Evolutionary conservation across 192 early-diverging fungal species (phyloP), one percentile per base, ranked within the genome.

Genomic region (Spizellomyces sp.): DNA sequence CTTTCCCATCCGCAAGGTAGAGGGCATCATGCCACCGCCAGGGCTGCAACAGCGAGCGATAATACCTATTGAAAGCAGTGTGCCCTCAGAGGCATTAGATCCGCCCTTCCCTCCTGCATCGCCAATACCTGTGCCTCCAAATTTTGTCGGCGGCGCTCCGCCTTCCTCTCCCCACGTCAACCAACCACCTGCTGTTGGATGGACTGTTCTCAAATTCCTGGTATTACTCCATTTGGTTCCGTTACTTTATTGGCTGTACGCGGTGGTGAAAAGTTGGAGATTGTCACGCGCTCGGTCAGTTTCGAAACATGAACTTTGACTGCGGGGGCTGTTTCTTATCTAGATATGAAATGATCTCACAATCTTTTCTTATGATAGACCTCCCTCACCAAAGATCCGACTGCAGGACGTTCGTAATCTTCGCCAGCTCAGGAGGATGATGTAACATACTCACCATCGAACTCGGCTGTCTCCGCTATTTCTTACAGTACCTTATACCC

Each of bases 391-490:
- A 54, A 54, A 54, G 50, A 54, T 54, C 0, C 50, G 14, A 4
- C 50, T 54, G 50, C 12, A 54, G 17, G 50, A 54, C 17, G 50
- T 54, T 54, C 50, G 50, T n/a, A 54, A 54, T 12, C 50, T 54
- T 12, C 50, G 50, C 50, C 50, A 54, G 4, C 4, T 54, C 0
- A 54, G 50, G 4, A 12, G 50, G 17, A 54, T 54, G 50, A n/a
- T 54, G 50, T 54, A 54, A 54, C 12, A n/a, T n/a, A 54, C 50
- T 36, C 27, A 36, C 27, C 27, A 36, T 36, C 27, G 27, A 36
- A 36, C 27, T 36, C 27, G 27, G 27, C 27, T 36, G 27, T 36
- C 27, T 36, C 1, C 27, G 27, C 27, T 2, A 36, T 36, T 36
- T 36, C 27, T 36, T 36, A 36, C 27, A 0, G 27, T 36, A 36